Evolutionary conservation across 257 asterid species (phyloP).

Genomic region (Forsythia suspensa): DNA sequence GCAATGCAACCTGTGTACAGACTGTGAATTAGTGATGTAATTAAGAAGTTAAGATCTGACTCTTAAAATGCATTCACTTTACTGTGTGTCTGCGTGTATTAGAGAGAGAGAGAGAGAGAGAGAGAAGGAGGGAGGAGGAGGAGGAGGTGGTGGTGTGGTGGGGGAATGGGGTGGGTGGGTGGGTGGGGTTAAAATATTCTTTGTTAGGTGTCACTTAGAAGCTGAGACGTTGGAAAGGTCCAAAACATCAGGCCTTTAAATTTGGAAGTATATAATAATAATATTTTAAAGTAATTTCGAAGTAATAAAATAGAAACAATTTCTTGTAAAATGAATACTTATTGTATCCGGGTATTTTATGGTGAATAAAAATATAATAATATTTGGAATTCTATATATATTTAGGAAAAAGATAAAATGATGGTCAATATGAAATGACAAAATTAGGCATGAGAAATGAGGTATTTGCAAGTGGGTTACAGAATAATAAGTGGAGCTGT

Average conservation of each 20-base stretch:
- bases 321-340: constrained; percentile 9
- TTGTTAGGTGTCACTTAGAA: constrained; percentile 64
- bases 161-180: not conserved
- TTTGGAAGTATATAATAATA: constrained; percentile 2
- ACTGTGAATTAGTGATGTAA: constrained; percentile 13
- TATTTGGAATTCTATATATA: too few species aligned
- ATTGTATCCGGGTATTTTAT: constrained; percentile 10
- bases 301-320: not conserved
- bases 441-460: constrained; percentile 23
- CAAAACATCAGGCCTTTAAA: constrained; percentile 40
- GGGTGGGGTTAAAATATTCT: constrained; percentile 30
- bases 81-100: constrained; percentile 2
- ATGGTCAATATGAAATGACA: too few species aligned
- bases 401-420: too few species aligned
- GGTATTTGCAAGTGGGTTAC: constrained; percentile 35
- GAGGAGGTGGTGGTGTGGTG: constrained; percentile 27
- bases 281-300: too few species aligned
- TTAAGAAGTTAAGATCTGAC: constrained; percentile 31
- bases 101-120: constrained; percentile 17
- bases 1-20: constrained; percentile 10
- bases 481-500: constrained; percentile 47
- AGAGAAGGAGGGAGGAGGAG: constrained; percentile 30
- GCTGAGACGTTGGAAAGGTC: constrained; percentile 59
- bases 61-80: constrained; percentile 20
- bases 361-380: not conserved